A percentile compares a stretch with the other conserved stretches of the same genome.
phyloP scores from a whole-genome alignment of 2,329 filamentous ascomycete genomes.

The Chaetomium sp. region DNA sequence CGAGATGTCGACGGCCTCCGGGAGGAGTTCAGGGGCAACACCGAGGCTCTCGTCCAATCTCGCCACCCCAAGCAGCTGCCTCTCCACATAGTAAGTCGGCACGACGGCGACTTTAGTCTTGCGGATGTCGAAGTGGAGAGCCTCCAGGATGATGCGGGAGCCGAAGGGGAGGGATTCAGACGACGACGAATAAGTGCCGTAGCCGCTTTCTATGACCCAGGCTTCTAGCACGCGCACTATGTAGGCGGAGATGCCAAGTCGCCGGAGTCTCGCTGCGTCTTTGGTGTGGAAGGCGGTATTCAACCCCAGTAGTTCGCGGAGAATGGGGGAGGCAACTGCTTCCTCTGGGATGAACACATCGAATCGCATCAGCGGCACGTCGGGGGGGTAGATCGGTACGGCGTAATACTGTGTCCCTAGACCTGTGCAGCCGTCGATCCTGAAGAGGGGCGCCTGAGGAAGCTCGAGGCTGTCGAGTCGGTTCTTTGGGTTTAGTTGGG shows the following conservation, averaged over 20 bases:
- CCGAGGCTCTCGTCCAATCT: constrained; percentile 51
- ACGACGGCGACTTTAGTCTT: constrained; percentile 52
- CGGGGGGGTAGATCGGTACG: constrained; percentile 53
- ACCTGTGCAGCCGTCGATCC: constrained; percentile 60
- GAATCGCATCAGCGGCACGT: constrained; percentile 54
- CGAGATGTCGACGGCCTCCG: constrained; percentile 52
- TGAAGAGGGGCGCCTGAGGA: constrained; percentile 52
- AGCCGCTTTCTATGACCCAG: constrained; percentile 47
- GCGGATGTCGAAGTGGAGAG: constrained; percentile 51
- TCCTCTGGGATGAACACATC: constrained; percentile 61
- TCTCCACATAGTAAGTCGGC: constrained; percentile 56
- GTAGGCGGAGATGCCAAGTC: constrained; percentile 56
- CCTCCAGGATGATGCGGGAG: constrained; percentile 57
- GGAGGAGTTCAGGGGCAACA: constrained; percentile 43
- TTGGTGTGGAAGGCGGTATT: constrained; percentile 59
- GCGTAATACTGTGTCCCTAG: constrained; percentile 61
- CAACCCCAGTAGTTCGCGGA: constrained; percentile 53
- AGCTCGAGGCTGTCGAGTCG: constrained; percentile 58
- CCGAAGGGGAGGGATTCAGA: constrained; percentile 59
- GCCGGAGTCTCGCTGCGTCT: constrained; percentile 50
- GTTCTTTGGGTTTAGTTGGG: constrained; percentile 61
- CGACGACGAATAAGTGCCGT: constrained; percentile 37
- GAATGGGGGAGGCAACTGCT: constrained; percentile 43
- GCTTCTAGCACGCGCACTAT: constrained; percentile 56
- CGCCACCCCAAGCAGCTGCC: constrained; percentile 50